A percentile compares a stretch with the other conserved stretches of the same genome.
These are phyloP conservation scores for Mycena crocata DNA, from an alignment of 768 basidiomycete genomes.

Conservation along the genomic window DNA sequence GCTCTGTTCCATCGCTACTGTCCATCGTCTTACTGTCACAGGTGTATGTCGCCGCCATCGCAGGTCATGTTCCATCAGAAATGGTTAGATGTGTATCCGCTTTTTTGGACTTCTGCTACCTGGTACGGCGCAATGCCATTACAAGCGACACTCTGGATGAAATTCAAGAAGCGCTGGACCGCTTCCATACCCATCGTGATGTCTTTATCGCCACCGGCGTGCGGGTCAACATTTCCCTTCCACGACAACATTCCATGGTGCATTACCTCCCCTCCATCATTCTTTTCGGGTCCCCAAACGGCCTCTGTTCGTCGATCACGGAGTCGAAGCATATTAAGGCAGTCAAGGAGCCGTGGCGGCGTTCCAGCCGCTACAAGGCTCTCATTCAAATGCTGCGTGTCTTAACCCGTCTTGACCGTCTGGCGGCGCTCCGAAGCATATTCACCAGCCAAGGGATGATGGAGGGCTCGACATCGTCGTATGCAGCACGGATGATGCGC, in stretches of 20 bases:
- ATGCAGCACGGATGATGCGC: neutral
- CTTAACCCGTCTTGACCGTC: slow-evolving; percentile 42
- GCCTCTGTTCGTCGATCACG: slow-evolving; percentile 49
- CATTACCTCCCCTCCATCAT: slow-evolving; percentile 34
- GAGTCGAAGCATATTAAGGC: slow-evolving; percentile 48
- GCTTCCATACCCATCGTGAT: slow-evolving; percentile 43
- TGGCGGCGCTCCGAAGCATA: slow-evolving; percentile 20
- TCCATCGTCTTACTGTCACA: slow-evolving; percentile 5
- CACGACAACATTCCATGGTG: slow-evolving; percentile 41
- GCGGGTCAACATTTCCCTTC: slow-evolving; percentile 37
- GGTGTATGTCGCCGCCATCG: slow-evolving; percentile 46
- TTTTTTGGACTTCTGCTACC: slow-evolving; percentile 45
- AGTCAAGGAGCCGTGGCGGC: slow-evolving; percentile 47
- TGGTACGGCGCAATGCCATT: slow-evolving; percentile 38
- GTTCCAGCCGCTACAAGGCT: slow-evolving; percentile 38
- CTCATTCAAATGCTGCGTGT: slow-evolving; percentile 46
- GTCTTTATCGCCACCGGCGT: slow-evolving; percentile 42
- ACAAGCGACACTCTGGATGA: slow-evolving; percentile 10
- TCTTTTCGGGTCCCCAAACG: slow-evolving; percentile 42
- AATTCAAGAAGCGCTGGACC: slow-evolving; percentile 28
- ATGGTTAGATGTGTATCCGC: slow-evolving; percentile 41
- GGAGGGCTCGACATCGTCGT: neutral
- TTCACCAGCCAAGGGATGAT: neutral
- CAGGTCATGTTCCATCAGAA: slow-evolving; percentile 42
- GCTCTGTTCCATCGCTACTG: neutral